Percentiles rank a stretch among this genome's conserved stretches.
Evolutionary conservation across 2,329 filamentous ascomycete species (phyloP).

Genomic region (Neonectria ditissima): DNA sequence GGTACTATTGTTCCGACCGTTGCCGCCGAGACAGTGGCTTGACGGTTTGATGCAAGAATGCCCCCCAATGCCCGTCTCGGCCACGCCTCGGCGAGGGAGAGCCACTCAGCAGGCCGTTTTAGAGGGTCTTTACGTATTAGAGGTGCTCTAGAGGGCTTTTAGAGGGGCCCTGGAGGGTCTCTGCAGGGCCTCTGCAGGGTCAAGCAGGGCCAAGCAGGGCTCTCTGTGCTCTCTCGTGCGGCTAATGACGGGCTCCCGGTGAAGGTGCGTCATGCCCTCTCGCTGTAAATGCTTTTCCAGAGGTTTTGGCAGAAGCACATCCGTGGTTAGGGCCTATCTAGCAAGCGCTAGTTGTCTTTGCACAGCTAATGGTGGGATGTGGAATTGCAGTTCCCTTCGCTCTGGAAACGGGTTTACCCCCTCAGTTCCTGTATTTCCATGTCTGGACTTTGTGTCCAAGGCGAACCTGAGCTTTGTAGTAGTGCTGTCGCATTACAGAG

Average conservation of each 20-base stretch:
- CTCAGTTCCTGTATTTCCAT: not conserved
- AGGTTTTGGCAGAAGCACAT: conserved; percentile 6
- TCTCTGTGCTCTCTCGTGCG: conserved; percentile 28
- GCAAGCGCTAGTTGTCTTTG: conserved; percentile 8
- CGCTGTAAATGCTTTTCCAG: conserved; percentile 9
- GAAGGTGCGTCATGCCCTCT: conserved; percentile 29
- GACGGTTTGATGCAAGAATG: not conserved
- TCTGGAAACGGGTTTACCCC: not conserved
- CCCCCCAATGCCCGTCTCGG: conserved; percentile 3
- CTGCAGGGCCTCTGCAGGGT: conserved; percentile 7
- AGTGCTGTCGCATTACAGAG: not conserved
- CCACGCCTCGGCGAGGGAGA: conserved; percentile 24
- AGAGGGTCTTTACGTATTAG: conserved; percentile 28
- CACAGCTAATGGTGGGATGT: conserved; percentile 2
- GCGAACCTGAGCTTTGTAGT: too few species aligned
- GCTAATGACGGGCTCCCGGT: conserved; percentile 46
- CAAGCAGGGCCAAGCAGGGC: not conserved
- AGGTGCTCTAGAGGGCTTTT: conserved; percentile 8
- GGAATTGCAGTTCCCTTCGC: not conserved
- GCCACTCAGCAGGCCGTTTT: conserved; percentile 11
- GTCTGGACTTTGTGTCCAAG: not conserved
- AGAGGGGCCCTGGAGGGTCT: not conserved
- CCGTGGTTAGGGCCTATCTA: not conserved
- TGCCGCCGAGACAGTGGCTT: conserved; percentile 20
- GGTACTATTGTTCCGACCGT: conserved; percentile 41